Percentiles rank a stretch among this genome's conserved stretches.
Evolutionary conservation across 176 grass and related monocot genomes (phyloP).

Genomic region (Tillandsia fasciculata): DNA sequence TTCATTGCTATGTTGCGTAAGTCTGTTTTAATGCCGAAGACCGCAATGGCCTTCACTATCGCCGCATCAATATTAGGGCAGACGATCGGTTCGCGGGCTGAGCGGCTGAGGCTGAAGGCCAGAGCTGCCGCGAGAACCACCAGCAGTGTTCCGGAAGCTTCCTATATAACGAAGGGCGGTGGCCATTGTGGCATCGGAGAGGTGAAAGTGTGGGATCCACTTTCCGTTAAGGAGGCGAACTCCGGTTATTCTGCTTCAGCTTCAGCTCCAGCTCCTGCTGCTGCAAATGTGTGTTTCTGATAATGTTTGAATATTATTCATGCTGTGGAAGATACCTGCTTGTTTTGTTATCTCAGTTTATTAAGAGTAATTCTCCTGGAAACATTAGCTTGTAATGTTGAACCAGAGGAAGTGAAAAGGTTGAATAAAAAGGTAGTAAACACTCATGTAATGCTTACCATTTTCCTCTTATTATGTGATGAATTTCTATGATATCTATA

Average conservation of each 20-base stretch:
- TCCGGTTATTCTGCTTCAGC: slow-evolving; percentile 6
- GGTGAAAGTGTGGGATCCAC: slow-evolving; percentile 51
- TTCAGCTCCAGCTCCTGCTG: slow-evolving; percentile 7
- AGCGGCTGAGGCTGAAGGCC: slow-evolving; percentile 49
- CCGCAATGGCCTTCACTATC: slow-evolving; percentile 81
- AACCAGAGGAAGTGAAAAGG: neutral
- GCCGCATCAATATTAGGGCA: slow-evolving; percentile 91
- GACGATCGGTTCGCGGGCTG: slow-evolving; percentile 78
- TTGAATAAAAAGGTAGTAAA: neutral
- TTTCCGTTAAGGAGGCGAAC: slow-evolving; percentile 23
- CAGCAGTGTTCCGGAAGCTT: neutral
- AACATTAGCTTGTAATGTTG: neutral
- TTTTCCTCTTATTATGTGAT: too few species aligned
- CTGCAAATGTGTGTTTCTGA: slow-evolving; percentile 53
- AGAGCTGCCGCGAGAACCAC: slow-evolving; percentile 21
- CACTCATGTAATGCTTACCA: too few species aligned
- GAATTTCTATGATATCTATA: too few species aligned
- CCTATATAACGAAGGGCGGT: slow-evolving; percentile 28
- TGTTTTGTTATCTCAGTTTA: slow-evolving; percentile 18
- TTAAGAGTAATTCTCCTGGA: neutral
- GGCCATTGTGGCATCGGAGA: slow-evolving; percentile 27
- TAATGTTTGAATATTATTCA: neutral
- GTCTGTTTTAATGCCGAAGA: slow-evolving; percentile 79
- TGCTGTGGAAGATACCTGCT: neutral
- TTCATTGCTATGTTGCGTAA: slow-evolving; percentile 94